These are phyloP conservation scores for Trichoderma asperellum DNA, from an alignment of 2,329 filamentous ascomycete genomes.

Conservation along the genomic window DNA sequence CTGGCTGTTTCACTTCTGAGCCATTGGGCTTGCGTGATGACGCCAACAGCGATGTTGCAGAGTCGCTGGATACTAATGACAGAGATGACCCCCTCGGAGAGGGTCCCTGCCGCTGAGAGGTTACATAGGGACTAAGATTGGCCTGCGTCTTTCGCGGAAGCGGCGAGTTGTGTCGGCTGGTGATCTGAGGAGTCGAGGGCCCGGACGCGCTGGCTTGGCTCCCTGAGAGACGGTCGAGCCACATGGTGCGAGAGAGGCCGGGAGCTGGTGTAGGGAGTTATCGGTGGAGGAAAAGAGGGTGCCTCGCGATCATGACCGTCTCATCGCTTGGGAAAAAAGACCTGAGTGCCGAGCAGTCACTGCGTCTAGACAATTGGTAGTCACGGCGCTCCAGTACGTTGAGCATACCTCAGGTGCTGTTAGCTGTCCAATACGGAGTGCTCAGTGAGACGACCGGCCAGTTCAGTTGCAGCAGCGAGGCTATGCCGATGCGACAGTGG, in stretches of 20 bases:
- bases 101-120: slow-evolving; percentile 68
- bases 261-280: slow-evolving; percentile 10
- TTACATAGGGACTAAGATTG: slow-evolving; percentile 69
- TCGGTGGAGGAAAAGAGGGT: slow-evolving; percentile 6
- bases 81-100: slow-evolving; percentile 76
- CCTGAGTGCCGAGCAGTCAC: background rate
- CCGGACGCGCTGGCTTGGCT: slow-evolving; percentile 63
- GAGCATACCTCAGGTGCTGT: background rate
- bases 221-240: slow-evolving; percentile 82
- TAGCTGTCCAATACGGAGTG: background rate
- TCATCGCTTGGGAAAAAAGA: background rate
- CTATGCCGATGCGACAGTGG: slow-evolving; percentile 12
- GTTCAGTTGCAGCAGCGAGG: slow-evolving; percentile 3
- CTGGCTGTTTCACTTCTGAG: slow-evolving; percentile 65
- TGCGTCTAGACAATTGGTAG: background rate
- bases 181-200: slow-evolving; percentile 63
- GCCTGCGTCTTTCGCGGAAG: slow-evolving; percentile 68
- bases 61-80: slow-evolving; percentile 77
- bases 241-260: slow-evolving; percentile 61
- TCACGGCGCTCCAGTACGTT: background rate
- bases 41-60: slow-evolving; percentile 73
- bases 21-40: slow-evolving; percentile 68
- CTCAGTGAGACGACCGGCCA: background rate
- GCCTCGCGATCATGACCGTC: slow-evolving; percentile 8
- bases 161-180: slow-evolving; percentile 72